These are phyloP conservation scores for Bolboschoenus planiculmis DNA, from an alignment of 176 grass and related monocot species.

Conservation along the genomic window DNA sequence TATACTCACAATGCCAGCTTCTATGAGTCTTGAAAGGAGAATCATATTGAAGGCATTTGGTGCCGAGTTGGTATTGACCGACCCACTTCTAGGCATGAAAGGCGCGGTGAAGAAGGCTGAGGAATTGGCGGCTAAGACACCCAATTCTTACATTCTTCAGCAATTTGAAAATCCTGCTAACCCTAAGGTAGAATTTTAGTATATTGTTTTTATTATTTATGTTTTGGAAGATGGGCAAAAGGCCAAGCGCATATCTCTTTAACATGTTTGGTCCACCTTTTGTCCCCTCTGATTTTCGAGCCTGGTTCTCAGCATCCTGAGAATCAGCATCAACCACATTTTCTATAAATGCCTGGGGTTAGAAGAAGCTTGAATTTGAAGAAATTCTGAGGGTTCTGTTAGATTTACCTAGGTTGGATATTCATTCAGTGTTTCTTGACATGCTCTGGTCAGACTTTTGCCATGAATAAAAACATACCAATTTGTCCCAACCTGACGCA, in stretches of 20 bases:
- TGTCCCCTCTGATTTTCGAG: neutral
- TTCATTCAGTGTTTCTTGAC: neutral
- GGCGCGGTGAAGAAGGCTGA: conserved; percentile 66
- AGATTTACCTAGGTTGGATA: neutral
- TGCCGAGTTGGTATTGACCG: conserved; percentile 64
- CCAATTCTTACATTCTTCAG: conserved; percentile 76
- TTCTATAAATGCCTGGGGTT: neutral
- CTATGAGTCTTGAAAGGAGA: conserved; percentile 84
- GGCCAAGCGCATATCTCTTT: neutral
- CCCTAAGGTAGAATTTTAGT: conserved; percentile 50
- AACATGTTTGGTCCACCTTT: neutral
- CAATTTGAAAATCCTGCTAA: conserved; percentile 90
- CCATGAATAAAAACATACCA: neutral
- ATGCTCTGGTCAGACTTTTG: neutral
- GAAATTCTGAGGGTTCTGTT: neutral
- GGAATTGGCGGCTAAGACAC: conserved; percentile 58
- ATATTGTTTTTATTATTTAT: neutral
- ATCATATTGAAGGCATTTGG: conserved; percentile 84
- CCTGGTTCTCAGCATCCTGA: neutral
- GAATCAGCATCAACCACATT: neutral
- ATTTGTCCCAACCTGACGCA: neutral
- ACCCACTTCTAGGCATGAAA: conserved; percentile 74
- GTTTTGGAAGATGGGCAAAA: neutral
- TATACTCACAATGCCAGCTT: conserved; percentile 72
- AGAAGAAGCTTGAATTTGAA: neutral